Conservation (phyloP, 2,329 filamentous ascomycete species). For the Paramyrothecium sp. region DNA sequence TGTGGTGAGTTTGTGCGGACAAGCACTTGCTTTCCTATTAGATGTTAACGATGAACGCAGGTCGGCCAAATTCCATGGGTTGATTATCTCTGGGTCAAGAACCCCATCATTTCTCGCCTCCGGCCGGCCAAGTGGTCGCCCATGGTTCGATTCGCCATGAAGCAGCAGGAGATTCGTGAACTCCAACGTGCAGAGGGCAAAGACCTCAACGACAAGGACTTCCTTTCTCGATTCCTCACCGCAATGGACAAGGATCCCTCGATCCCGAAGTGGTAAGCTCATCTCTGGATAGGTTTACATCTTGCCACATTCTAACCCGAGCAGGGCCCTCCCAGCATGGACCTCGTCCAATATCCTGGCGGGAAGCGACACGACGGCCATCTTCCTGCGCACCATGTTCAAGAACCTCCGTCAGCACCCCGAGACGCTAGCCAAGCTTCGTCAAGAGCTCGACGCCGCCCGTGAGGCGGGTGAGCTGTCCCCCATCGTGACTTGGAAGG, state of each 20-base stretch:
- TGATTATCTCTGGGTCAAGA: constrained; percentile 2
- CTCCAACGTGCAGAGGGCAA: background rate
- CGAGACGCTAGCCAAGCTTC: constrained; percentile 14
- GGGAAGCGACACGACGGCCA: constrained; percentile 45
- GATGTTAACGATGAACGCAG: constrained; percentile 16
- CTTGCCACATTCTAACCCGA: constrained; percentile 27
- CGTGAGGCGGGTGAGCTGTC: constrained; percentile 11
- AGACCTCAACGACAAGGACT: constrained; percentile 6
- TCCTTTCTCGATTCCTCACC: constrained; percentile 23
- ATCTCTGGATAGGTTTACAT: constrained; percentile 15
- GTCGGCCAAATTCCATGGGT: constrained; percentile 10
- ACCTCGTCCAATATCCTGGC: constrained; percentile 35
- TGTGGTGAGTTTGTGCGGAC: constrained; percentile 12
- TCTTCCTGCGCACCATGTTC: constrained; percentile 41
- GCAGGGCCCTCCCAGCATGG: constrained; percentile 38
- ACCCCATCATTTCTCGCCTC: background rate
- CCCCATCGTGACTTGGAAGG: constrained; percentile 27
- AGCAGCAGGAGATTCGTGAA: constrained; percentile 8
- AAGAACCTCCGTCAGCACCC: constrained; percentile 21
- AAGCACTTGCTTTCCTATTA: constrained; percentile 17
- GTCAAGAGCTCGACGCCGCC: constrained; percentile 18
- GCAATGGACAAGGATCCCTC: constrained; percentile 2
- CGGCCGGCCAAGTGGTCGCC: constrained; percentile 5
- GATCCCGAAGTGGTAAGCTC: constrained; percentile 2
- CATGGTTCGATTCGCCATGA: constrained; percentile 16